These are phyloP conservation scores for Peronospora destructor DNA, from an alignment of 352 stramenopile species.

Conservation along the genomic window DNA sequence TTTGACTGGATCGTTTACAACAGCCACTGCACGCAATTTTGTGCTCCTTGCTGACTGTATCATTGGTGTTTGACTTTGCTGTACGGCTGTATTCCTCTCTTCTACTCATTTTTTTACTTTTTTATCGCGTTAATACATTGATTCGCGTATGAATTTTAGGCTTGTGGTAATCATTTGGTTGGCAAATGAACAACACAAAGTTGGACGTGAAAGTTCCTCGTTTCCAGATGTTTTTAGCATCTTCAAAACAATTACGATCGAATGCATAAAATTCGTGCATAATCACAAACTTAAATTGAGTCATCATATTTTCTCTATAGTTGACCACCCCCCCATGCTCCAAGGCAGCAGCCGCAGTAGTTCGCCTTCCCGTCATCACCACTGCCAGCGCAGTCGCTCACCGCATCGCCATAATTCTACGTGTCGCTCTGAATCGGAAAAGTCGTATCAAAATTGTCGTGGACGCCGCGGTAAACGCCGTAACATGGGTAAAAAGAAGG, in stretches of 20 bases:
- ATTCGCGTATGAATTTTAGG: too few relatives aligned
- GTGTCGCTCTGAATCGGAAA: constrained; percentile 5
- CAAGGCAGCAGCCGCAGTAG: constrained; percentile 9
- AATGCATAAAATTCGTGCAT: too few relatives aligned
- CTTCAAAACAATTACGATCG: too few relatives aligned
- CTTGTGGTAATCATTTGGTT: too few relatives aligned
- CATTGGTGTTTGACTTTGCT: background rate
- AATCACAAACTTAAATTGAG: too few relatives aligned
- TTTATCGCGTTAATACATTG: too few relatives aligned
- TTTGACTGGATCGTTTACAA: background rate
- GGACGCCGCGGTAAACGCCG: constrained; percentile 1
- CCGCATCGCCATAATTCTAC: constrained; percentile 1
- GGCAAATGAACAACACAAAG: too few relatives aligned
- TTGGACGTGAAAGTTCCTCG: too few relatives aligned
- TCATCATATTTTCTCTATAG: too few relatives aligned
- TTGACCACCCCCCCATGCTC: background rate
- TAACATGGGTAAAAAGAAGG: constrained; percentile 27
- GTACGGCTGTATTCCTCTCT: background rate
- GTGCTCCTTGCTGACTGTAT: background rate
- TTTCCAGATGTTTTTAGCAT: too few relatives aligned
- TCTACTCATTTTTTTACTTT: too few relatives aligned
- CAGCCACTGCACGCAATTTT: background rate
- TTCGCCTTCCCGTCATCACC: constrained; percentile 13
- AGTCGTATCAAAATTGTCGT: constrained; percentile 6
- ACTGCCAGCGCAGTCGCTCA: constrained; percentile 4